Evolutionary conservation across 257 asterid species (phyloP).

Genomic region (Avicennia marina): DNA sequence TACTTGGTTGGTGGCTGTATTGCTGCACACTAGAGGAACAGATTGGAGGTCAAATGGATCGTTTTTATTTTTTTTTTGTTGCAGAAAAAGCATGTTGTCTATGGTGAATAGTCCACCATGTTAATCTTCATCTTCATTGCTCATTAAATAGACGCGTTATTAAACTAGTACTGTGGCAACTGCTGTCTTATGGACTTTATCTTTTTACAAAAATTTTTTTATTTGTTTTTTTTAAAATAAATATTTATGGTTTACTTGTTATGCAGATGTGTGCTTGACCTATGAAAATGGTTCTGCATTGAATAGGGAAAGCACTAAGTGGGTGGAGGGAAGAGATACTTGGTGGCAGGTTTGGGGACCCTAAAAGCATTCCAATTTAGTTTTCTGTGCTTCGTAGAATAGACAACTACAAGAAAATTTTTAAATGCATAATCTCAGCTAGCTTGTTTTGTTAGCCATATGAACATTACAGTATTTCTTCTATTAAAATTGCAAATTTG

Average conservation of each 20-base stretch:
- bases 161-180: not conserved
- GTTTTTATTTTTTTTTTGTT: not conserved
- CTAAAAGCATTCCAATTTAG: slow-evolving; percentile 3
- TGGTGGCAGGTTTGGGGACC: slow-evolving; percentile 90
- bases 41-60: not conserved
- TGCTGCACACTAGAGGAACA: not conserved
- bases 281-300: slow-evolving; percentile 67
- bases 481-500: too few relatives aligned
- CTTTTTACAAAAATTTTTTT: slow-evolving; percentile 12
- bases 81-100: not conserved
- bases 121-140: not conserved
- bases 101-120: too few relatives aligned
- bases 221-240: slow-evolving; percentile 19
- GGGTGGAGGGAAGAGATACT: slow-evolving; percentile 81
- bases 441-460: slow-evolving; percentile 18
- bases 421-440: not conserved
- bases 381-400: slow-evolving; percentile 11
- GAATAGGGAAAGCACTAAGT: slow-evolving; percentile 70
- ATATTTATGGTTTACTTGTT: slow-evolving; percentile 16
- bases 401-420: not conserved
- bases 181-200: not conserved
- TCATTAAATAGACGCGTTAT: not conserved
- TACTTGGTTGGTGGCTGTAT: not conserved
- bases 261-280: slow-evolving; percentile 84
- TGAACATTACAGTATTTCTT: slow-evolving; percentile 11